phyloP scores from a whole-genome alignment of 179 eudicot species.

The Silene noctiflora region DNA sequence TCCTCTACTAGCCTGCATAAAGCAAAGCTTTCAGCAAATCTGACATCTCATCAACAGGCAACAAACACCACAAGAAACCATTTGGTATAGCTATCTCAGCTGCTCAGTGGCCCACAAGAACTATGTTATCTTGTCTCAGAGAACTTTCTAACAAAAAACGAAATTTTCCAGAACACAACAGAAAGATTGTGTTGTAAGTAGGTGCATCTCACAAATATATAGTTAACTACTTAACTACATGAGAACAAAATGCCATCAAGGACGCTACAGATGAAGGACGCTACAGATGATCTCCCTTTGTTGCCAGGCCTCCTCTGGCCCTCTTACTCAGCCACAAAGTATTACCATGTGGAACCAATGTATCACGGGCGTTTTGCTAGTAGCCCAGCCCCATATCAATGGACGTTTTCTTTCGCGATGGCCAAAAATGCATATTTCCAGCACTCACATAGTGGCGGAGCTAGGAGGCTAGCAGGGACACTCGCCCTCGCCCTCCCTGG shows the following conservation, averaged over 20 bases:
- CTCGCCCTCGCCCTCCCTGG: no score
- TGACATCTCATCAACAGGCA: neutral
- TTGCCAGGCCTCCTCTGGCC: no score
- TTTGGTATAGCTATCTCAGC: neutral
- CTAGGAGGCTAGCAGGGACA: no score
- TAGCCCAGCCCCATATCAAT: neutral
- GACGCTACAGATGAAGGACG: neutral
- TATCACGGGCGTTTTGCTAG: neutral
- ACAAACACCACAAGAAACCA: neutral
- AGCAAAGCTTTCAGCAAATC: constrained; percentile 14
- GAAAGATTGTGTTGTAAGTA: neutral
- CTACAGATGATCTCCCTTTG: neutral
- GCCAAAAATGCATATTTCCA: neutral
- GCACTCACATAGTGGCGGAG: neutral
- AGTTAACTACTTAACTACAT: neutral
- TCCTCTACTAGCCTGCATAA: constrained; percentile 82
- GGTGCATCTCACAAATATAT: neutral
- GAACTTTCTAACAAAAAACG: neutral
- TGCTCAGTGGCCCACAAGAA: neutral
- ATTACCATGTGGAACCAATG: neutral
- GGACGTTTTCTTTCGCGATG: neutral
- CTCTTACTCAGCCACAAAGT: neutral
- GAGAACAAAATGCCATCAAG: neutral
- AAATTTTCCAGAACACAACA: neutral
- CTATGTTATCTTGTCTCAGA: neutral